Evolutionary conservation across 768 basidiomycete species (phyloP).

Genomic region (Auricularia heimuer): DNA sequence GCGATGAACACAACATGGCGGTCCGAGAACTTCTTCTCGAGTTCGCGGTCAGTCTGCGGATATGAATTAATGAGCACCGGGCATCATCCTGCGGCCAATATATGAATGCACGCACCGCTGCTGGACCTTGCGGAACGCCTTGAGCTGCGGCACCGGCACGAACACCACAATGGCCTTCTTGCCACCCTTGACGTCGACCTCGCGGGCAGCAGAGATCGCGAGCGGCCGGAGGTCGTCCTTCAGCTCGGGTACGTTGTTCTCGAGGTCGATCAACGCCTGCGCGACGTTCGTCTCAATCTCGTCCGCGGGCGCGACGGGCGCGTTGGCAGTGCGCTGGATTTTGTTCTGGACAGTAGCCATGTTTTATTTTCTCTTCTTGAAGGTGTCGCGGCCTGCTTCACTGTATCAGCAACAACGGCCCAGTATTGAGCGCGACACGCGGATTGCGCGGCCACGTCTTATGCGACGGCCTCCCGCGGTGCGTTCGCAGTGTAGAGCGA

Average conservation of each 20-base stretch:
- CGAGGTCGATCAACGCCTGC: slow-evolving; percentile 94
- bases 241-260: slow-evolving; percentile 96
- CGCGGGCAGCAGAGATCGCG: slow-evolving; percentile 96
- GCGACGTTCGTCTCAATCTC: slow-evolving; percentile 87
- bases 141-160: slow-evolving; percentile 92
- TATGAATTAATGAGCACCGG: slow-evolving; percentile 1
- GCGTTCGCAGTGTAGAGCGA: no score
- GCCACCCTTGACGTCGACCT: slow-evolving; percentile 97
- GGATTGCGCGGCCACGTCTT: no score
- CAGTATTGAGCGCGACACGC: neutral
- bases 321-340: slow-evolving; percentile 94
- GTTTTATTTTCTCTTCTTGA: neutral
- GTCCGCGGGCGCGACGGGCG: slow-evolving; percentile 79
- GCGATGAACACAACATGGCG: slow-evolving; percentile 98
- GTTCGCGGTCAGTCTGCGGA: slow-evolving; percentile 85
- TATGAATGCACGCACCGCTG: slow-evolving; percentile 52
- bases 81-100: neutral
- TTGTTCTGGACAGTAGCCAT: slow-evolving; percentile 53
- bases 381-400: neutral
- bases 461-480: no score
- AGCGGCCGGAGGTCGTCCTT: slow-evolving; percentile 92
- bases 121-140: slow-evolving; percentile 98
- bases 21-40: slow-evolving; percentile 99
- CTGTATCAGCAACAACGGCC: neutral
- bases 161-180: slow-evolving; percentile 99